Evolutionary conservation across 2,329 filamentous ascomycete genomes (phyloP).

Genomic region (Fusarium metavorans): DNA sequence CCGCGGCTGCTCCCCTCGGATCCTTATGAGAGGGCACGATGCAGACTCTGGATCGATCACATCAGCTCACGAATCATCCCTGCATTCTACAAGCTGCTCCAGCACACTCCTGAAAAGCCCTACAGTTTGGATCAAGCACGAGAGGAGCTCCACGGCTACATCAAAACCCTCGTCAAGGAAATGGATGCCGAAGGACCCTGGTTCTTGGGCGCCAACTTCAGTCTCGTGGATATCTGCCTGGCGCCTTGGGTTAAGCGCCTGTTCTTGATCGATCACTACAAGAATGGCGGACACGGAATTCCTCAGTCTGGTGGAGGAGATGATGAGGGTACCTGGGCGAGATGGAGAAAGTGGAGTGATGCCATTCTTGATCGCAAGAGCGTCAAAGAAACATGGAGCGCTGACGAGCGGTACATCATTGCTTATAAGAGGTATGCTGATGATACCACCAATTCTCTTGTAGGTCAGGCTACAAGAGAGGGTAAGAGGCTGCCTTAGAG

Average conservation of each 20-base stretch:
- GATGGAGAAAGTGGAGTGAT: slow-evolving; percentile 74
- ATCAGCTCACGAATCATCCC: slow-evolving; percentile 76
- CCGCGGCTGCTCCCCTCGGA: slow-evolving; percentile 69
- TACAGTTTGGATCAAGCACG: slow-evolving; percentile 66
- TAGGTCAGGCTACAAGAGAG: slow-evolving; percentile 71
- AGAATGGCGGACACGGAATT: slow-evolving; percentile 65
- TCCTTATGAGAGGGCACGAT: slow-evolving; percentile 73
- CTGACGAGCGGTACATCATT: slow-evolving; percentile 73
- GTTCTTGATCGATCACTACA: slow-evolving; percentile 82
- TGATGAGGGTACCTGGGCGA: slow-evolving; percentile 72
- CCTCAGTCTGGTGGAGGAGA: slow-evolving; percentile 64
- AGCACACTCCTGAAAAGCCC: slow-evolving; percentile 64
- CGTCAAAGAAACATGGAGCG: slow-evolving; percentile 76
- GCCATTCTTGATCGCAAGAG: slow-evolving; percentile 71
- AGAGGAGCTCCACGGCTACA: slow-evolving; percentile 66
- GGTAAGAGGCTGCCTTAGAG: slow-evolving; percentile 69
- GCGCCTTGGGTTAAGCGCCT: slow-evolving; percentile 80
- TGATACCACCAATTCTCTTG: slow-evolving; percentile 71
- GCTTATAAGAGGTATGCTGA: slow-evolving; percentile 78
- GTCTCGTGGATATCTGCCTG: slow-evolving; percentile 76
- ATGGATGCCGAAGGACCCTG: slow-evolving; percentile 71
- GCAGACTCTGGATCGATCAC: slow-evolving; percentile 81
- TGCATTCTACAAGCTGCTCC: slow-evolving; percentile 72
- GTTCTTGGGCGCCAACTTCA: slow-evolving; percentile 74
- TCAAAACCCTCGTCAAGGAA: slow-evolving; percentile 71